Conservation (phyloP, 2,329 filamentous ascomycete genomes). For the Exophiala xenobiotica region DNA sequence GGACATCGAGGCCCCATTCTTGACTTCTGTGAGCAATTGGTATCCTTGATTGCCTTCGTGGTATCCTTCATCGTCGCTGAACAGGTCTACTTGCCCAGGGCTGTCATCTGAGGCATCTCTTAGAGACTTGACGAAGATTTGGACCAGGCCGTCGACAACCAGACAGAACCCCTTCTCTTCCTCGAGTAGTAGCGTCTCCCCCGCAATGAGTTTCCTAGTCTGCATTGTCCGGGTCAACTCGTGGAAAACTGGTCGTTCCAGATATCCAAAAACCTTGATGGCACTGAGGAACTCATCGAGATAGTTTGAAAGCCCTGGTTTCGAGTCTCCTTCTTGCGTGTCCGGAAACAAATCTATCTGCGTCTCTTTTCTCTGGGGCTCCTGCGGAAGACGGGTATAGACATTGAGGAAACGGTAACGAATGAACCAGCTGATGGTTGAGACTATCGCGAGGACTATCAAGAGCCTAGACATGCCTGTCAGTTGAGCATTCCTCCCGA, state of each 20-base stretch:
- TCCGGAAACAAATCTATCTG: conserved; percentile 95
- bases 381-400: conserved; percentile 89
- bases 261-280: conserved; percentile 97
- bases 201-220: conserved; percentile 91
- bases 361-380: conserved; percentile 93
- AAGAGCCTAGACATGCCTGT: conserved; percentile 58
- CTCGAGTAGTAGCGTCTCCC: conserved; percentile 90
- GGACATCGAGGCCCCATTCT: conserved; percentile 97
- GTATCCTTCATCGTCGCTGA: conserved; percentile 65
- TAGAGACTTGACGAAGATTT: conserved; percentile 96
- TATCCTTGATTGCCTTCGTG: conserved; percentile 75
- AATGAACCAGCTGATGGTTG: conserved; percentile 89
- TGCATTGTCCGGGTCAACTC: conserved; percentile 98
- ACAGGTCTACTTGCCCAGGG: conserved; percentile 50
- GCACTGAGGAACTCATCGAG: conserved; percentile 96
- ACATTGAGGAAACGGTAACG: conserved; percentile 95
- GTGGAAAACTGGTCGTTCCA: conserved; percentile 95
- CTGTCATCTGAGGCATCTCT: conserved; percentile 45
- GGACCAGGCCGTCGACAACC: conserved; percentile 91
- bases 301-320: conserved; percentile 91
- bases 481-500: background rate
- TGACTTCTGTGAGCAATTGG: conserved; percentile 92
- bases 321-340: conserved; percentile 82
- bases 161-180: conserved; percentile 98
- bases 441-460: conserved; percentile 72